phyloP scores from a whole-genome alignment of 106 monocot species.

The Dendrobium nobile region DNA sequence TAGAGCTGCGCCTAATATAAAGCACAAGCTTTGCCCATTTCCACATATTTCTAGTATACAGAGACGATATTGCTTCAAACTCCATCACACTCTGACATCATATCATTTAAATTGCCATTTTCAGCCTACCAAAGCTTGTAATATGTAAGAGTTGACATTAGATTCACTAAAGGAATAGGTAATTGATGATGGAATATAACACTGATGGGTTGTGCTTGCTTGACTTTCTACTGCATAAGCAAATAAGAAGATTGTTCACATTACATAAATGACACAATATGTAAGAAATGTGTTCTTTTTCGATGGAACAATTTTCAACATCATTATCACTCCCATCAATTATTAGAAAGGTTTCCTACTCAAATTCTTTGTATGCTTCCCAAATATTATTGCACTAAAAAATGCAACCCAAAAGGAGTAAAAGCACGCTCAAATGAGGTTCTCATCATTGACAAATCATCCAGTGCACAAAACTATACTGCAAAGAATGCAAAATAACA shows the following conservation, averaged over 20 bases:
- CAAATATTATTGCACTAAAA: constrained; percentile 74
- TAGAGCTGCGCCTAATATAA: constrained; percentile 59
- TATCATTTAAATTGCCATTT: constrained; percentile 33
- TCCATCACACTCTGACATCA: constrained; percentile 31
- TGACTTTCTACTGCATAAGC: constrained; percentile 56
- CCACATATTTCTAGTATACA: constrained; percentile 66
- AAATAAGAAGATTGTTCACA: neutral
- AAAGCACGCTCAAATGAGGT: constrained; percentile 80
- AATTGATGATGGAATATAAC: constrained; percentile 84
- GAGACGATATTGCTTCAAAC: constrained; percentile 58
- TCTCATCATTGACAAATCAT: constrained; percentile 78
- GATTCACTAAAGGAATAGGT: constrained; percentile 67
- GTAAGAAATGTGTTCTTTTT: neutral
- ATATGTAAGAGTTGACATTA: constrained; percentile 42
- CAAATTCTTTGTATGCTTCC: constrained; percentile 89
- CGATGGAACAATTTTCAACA: constrained; percentile 21
- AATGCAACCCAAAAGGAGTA: constrained; percentile 54
- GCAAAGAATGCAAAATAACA: constrained; percentile 6
- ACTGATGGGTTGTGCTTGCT: constrained; percentile 64
- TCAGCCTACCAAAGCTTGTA: constrained; percentile 72
- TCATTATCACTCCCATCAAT: constrained; percentile 43
- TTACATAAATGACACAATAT: neutral
- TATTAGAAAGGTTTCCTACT: constrained; percentile 68
- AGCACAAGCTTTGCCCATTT: constrained; percentile 57
- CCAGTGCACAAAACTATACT: constrained; percentile 73